These are phyloP conservation scores for Iris macrosiphon DNA, from an alignment of 106 monocot genomes.

Conservation along the genomic window DNA sequence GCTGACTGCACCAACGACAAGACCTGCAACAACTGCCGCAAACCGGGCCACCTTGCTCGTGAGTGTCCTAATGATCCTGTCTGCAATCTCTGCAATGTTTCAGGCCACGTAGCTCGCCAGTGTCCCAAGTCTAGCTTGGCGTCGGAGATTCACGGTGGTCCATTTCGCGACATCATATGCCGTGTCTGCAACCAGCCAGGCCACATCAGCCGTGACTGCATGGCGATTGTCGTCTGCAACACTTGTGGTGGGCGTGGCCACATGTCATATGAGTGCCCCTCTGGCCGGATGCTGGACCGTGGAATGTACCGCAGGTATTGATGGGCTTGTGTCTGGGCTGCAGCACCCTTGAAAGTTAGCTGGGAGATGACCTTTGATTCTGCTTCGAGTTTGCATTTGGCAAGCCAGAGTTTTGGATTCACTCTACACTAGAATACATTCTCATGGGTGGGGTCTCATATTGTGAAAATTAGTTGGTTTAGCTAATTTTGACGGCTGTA, in stretches of 20 bases:
- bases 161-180: slow-evolving; percentile 35
- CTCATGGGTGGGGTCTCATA: too few relatives aligned
- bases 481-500: too few relatives aligned
- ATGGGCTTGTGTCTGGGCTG: neutral
- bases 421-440: too few relatives aligned
- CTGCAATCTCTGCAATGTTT: slow-evolving; percentile 70
- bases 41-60: slow-evolving; percentile 71
- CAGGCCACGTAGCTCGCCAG: slow-evolving; percentile 62
- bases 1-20: slow-evolving; percentile 68
- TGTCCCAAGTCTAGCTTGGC: slow-evolving; percentile 48
- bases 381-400: too few relatives aligned
- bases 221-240: slow-evolving; percentile 33
- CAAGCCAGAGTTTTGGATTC: too few relatives aligned
- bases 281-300: slow-evolving; percentile 30
- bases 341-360: too few relatives aligned
- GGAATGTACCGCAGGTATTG: slow-evolving; percentile 38
- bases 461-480: too few relatives aligned
- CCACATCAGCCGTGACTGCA: slow-evolving; percentile 56
- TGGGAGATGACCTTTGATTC: too few relatives aligned
- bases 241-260: slow-evolving; percentile 60
- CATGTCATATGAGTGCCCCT: slow-evolving; percentile 50
- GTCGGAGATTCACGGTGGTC: slow-evolving; percentile 35
- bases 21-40: slow-evolving; percentile 81
- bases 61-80: slow-evolving; percentile 68
- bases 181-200: slow-evolving; percentile 61